Evolutionary conservation across 345 rosid genomes (phyloP), one percentile per base, ranked within the genome.

Genomic region (Corymbia maculata): DNA sequence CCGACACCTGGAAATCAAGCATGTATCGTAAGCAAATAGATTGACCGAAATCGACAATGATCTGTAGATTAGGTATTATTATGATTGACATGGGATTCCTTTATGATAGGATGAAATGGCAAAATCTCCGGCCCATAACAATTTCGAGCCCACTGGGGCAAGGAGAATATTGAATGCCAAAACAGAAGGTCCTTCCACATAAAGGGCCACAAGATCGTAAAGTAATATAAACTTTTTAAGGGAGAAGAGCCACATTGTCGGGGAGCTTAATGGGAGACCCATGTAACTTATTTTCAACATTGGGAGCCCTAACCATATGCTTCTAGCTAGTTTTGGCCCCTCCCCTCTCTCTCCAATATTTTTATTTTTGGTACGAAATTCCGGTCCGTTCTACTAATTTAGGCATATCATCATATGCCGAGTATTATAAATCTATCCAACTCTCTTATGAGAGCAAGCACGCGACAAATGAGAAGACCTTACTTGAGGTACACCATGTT

Each of bases 1-100:
- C 10, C 36, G 7, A 64, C 75, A 14, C 19, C n/a, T n/a, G 36
- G 9, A 7, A 64, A n/a, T 64, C 19, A 13, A 64, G 9, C 1
- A n/a, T 0, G 4, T 64, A 14, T 64, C 0, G 2, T n/a, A 64
- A 64, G 16, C 5, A n/a, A 5, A 64, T 13, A 17, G 75, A 64
- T 64, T 0, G 9, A n/a, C 0, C 5, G 5, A 61, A 14, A n/a
- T 13, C 0, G 1, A 64, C 3, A 6, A 42, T 0, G 19, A n/a
- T 64, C 9, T 64, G 6, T 2, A 13, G 19, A 64, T 13, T 64
- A 64, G 17, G 36, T 6, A n/a, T 64, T 26, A 1, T 14, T 59
- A 61, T 59, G 15, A 28, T 28, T 26, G 68, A 0, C 68, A 61
- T 12, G 4, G 68, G 4, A 61, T 61, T 12, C 68, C 16, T 59